These are phyloP conservation scores for Cryphonectria nitschkei DNA, from an alignment of 2,329 filamentous ascomycete genomes.

Conservation along the genomic window DNA sequence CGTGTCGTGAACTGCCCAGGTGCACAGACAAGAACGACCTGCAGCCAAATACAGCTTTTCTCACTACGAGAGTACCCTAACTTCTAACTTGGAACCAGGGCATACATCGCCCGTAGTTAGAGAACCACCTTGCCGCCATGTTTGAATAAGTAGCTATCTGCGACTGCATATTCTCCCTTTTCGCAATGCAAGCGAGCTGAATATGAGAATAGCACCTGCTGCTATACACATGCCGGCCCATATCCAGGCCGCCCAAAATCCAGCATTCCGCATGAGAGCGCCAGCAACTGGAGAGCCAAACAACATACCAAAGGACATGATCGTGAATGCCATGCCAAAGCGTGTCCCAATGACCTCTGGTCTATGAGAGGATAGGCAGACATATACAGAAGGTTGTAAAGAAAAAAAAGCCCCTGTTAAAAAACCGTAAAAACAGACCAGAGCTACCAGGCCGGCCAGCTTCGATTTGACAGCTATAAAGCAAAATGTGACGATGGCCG, in stretches of 20 bases:
- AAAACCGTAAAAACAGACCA: conserved; percentile 14
- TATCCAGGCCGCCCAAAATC: not conserved
- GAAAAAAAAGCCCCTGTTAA: conserved; percentile 18
- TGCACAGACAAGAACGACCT: not conserved
- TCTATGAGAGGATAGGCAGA: not conserved
- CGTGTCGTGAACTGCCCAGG: not conserved
- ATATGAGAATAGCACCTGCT: not conserved
- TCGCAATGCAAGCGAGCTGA: not conserved
- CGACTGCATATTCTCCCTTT: not conserved
- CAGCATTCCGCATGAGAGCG: not conserved
- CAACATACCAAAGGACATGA: conserved; percentile 19
- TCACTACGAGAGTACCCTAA: not conserved
- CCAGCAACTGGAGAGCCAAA: conserved; percentile 16
- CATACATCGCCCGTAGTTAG: not conserved
- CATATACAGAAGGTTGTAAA: conserved; percentile 18
- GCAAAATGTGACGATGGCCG: conserved; percentile 9
- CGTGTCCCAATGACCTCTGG: conserved; percentile 17
- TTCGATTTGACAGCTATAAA: conserved; percentile 1
- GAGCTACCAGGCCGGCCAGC: conserved; percentile 10
- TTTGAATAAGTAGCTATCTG: not conserved
- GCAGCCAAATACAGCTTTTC: not conserved
- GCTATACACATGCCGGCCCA: not conserved
- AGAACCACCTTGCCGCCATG: not conserved
- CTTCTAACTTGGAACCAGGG: not conserved
- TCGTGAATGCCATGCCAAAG: conserved; percentile 21